phyloP scores from a whole-genome alignment of 2,329 filamentous ascomycete genomes.

The Epicoccum nigrum region DNA sequence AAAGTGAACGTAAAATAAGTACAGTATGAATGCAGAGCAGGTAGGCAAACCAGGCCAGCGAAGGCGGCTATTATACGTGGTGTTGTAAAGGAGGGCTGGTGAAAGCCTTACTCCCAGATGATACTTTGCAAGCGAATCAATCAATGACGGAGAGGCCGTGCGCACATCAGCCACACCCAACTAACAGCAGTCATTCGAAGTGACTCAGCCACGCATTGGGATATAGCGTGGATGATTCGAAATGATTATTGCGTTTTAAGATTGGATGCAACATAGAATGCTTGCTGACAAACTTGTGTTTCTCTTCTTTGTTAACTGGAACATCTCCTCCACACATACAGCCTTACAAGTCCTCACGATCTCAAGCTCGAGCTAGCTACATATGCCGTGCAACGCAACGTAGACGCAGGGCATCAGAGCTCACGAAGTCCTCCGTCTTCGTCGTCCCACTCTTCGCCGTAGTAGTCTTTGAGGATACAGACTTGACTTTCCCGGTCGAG shows the following conservation, averaged over 20 bases:
- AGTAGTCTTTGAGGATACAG: constrained; percentile 54
- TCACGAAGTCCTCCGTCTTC: constrained; percentile 59
- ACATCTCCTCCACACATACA: not conserved
- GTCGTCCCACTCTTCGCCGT: constrained; percentile 60
- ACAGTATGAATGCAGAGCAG: constrained; percentile 2
- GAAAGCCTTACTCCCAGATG: constrained; percentile 26
- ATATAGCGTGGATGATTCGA: constrained; percentile 33
- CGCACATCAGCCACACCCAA: constrained; percentile 13
- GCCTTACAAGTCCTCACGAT: not conserved
- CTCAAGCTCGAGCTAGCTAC: not conserved
- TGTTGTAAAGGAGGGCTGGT: constrained; percentile 22
- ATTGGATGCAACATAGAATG: not conserved
- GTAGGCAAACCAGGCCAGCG: constrained; percentile 18
- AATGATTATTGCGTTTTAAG: constrained; percentile 18
- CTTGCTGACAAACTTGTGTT: not conserved
- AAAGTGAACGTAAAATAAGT: constrained; percentile 1
- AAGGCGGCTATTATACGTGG: constrained; percentile 25
- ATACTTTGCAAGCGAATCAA: constrained; percentile 39
- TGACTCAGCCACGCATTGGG: constrained; percentile 31
- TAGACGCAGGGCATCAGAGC: constrained; percentile 23
- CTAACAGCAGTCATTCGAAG: constrained; percentile 25
- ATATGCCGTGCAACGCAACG: not conserved
- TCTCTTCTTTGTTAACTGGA: constrained; percentile 2
- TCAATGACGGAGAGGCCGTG: constrained; percentile 23
- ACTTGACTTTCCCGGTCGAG: constrained; percentile 53